Evolutionary conservation across 352 stramenopile genomes (phyloP), one percentile per base, ranked within the genome.

Genomic region (Globisporangium middletonii): DNA sequence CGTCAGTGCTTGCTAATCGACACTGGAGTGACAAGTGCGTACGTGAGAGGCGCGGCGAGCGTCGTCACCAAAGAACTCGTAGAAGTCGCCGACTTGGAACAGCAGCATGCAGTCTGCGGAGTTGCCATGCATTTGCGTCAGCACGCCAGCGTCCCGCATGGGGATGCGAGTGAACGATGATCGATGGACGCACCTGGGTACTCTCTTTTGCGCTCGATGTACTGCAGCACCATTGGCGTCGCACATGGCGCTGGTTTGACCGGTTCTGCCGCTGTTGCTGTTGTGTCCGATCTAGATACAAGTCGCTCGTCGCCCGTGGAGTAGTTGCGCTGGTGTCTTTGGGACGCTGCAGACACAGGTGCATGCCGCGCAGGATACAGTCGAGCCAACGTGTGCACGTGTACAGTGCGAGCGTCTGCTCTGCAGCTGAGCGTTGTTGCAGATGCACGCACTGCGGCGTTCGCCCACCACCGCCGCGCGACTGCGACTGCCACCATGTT

Each of bases 71-170:
- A 92, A 92, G 60, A 92, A 86, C 64, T 92, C 83, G 67, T 90
- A 92, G 30, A 92, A 92, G 55, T 92, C 83, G 48, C 82, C 83
- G 26, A 92, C 83, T 73, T 92, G 83, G 55, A 90, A 92, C 8
- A 92, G 63, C 43, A 92, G 57, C 78, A 92, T 83, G 53, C 82
- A 92, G 62, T 88, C 82, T 92, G 50, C 30, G 19, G 33, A 12
- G 9, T 33, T 7, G 43, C 47, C 45, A 19, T 47, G 11, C 43
- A 45, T 42, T 16, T 16, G n/a, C 41, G 56, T 28, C 15, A 15
- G 37, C n/a, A 16, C 35, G 19, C 11, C 28, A 53, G 12, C 9
- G 15, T 47, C 5, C 19, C 52, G 19, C 56, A 55, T 55, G 7
- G 56, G 18, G 16, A 35, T 35, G 26, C 38, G 16, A 19, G 33